Evolutionary conservation across 1,139 yeast genomes (phyloP), one percentile per base, ranked within the genome.

Genomic region (Sugiyamaella paludigena): DNA sequence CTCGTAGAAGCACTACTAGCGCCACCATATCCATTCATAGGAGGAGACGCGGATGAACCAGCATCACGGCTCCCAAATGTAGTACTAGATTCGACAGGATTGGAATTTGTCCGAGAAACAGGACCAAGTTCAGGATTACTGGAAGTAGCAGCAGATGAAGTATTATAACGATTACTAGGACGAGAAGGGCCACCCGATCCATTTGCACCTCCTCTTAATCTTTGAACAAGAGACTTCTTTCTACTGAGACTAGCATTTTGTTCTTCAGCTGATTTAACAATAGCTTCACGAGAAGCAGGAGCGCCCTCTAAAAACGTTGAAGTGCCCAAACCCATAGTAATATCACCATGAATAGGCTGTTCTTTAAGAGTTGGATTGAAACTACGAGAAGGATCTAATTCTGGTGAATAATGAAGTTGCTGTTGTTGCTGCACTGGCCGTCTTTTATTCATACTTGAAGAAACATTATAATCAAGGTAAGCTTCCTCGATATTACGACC

Each of bases 221-320:
- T 74, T 65, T 84, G 87, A 8, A 79, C 87, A 45, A 86, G 65
- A 9, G 94, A 84, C 72, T 87, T 87, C 68, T 86, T 87, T 36
- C 71, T 52, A 7, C 67, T 64, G 36, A 67, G 52, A 1, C 59
- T 58, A 43, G 46, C 61, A 12, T 57, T 55, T 43, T 60, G 52
- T 38, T 63, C 58, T 40, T 58, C 59, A 8, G 67, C 63, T 27
- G 73, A 74, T 45, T 72, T 71, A 41, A 60, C 62, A 30, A 70
- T 69, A n/a, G 79, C 76, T 6, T 68, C 70, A 13, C 73, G 70
- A 28, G 95, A 83, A 2, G 97, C 98, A 13, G 98, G 98, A 0
- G 98, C 94, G 33, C 98, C 98, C 66, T 92, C 98, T 57, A 92
- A 68, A 65, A 92, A 92, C 0, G 98, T 92, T 1, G 96, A 59